These are phyloP conservation scores for Exutisphaerella laricina DNA, from an alignment of 2,329 filamentous ascomycete genomes.

Conservation along the genomic window DNA sequence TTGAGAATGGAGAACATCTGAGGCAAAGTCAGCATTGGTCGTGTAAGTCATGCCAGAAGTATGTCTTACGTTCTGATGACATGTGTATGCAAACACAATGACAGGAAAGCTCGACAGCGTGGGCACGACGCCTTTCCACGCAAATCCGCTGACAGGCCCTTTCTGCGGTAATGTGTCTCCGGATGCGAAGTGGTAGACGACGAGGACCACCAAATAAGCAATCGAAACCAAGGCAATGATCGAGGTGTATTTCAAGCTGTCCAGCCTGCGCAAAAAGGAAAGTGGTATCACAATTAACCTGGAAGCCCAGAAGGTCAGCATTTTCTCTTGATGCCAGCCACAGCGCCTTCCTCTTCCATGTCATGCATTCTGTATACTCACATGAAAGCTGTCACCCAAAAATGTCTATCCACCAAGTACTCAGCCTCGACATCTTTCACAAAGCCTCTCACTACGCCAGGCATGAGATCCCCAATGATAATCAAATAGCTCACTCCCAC, in stretches of 20 bases:
- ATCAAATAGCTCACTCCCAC: slow-evolving; percentile 97
- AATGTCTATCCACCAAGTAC: slow-evolving; percentile 83
- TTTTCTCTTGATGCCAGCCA: background rate
- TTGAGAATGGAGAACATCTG: slow-evolving; percentile 99
- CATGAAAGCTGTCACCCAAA: slow-evolving; percentile 99
- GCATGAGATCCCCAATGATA: slow-evolving; percentile 98
- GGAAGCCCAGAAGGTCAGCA: slow-evolving; percentile 22
- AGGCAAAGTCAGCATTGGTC: slow-evolving; percentile 10
- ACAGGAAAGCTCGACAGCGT: slow-evolving; percentile 84
- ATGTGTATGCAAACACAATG: slow-evolving; percentile 98
- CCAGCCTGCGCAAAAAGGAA: slow-evolving; percentile 82
- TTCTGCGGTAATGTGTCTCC: slow-evolving; percentile 70
- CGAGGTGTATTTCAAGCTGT: slow-evolving; percentile 96
- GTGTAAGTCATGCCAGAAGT: background rate
- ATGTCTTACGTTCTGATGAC: slow-evolving; percentile 80
- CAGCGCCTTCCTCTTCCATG: background rate
- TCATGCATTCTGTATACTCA: slow-evolving; percentile 35
- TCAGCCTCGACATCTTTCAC: slow-evolving; percentile 48
- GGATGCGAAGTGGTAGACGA: slow-evolving; percentile 82
- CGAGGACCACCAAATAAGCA: slow-evolving; percentile 85
- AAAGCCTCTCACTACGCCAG: slow-evolving; percentile 82
- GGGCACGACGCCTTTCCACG: slow-evolving; percentile 72
- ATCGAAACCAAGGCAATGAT: slow-evolving; percentile 87
- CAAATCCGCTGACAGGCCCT: slow-evolving; percentile 67
- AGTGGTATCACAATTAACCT: slow-evolving; percentile 89